Base-by-base conservation (phyloP, 2,329 filamentous ascomycete genomes). In the Ophiobolus disseminans region DNA sequence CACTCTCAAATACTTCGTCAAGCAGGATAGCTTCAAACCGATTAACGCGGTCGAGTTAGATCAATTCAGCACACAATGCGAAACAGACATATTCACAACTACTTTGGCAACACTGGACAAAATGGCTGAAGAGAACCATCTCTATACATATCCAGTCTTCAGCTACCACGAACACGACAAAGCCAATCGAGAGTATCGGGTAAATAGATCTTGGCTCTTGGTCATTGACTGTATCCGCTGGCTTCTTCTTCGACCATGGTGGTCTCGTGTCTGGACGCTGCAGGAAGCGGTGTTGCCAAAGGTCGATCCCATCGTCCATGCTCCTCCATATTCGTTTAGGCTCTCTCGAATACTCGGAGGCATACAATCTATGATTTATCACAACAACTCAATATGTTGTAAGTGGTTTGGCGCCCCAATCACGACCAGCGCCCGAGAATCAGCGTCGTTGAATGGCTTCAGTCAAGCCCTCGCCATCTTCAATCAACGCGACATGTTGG, bases 191-290 rank as follows among this genome's bases (percentile, higher is more conserved):
- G 8, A 23, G 10, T 23, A 38, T 20, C 9, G 16, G 35, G 20
- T 22, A 3, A 31, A 42, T 14, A 6, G 9, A 23, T 23, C 34
- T 2, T 51, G 34, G 48, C 31, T 43, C 4, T 7, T 22, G 7
- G 21, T 46, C 20, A 38, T 51, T 23, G 42, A 51, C 13, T 38
- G 37, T 17, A 39, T 51, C 13, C 42, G 32, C 17, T 51, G 48
- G 42, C 32, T 51, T 21, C 22, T 51, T 19, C 40, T 22, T n/a
- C 43, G 48, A 7, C 37, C 38, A 11, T 51, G 48, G 48, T 51
- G 42, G 48, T 26, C 30, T 5, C 43, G 48, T 4, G 48, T 46
- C 3, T 46, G 42, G 48, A 51, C 43, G 16, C 26, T 46, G 3
- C 42, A 43, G 34, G 48, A 46, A 38, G 48, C 48, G 14, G 28